Evolutionary conservation across 2,329 filamentous ascomycete genomes (phyloP).

Genomic region (Stenocarpella maydis): DNA sequence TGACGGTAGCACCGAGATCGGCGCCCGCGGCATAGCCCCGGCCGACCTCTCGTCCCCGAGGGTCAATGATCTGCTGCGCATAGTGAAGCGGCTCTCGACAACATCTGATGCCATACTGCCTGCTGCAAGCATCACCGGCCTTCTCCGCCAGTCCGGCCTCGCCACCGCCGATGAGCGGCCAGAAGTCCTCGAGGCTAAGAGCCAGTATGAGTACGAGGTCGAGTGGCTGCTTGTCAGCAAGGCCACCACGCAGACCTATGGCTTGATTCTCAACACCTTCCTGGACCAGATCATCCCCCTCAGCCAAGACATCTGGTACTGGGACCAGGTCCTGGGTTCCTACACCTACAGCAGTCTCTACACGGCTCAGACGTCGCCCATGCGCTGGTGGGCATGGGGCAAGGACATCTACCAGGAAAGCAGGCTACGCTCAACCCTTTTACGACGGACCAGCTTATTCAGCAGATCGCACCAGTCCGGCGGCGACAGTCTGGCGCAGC

Average conservation of each 20-base stretch:
- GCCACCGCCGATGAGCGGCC: slow-evolving; percentile 50
- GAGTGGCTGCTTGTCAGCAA: slow-evolving; percentile 94
- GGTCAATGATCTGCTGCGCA: slow-evolving; percentile 68
- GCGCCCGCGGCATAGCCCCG: slow-evolving; percentile 39
- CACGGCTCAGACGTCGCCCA: slow-evolving; percentile 83
- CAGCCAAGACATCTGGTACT: slow-evolving; percentile 91
- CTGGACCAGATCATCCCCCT: slow-evolving; percentile 85
- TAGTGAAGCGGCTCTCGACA: slow-evolving; percentile 76
- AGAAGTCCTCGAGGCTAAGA: slow-evolving; percentile 46
- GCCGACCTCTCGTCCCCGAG: slow-evolving; percentile 60
- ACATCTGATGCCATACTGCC: slow-evolving; percentile 71
- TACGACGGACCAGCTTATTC: slow-evolving; percentile 35
- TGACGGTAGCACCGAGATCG: slow-evolving; percentile 39
- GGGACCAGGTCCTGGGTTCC: slow-evolving; percentile 87
- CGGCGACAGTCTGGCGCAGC: slow-evolving; percentile 51
- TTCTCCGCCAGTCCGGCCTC: slow-evolving; percentile 71
- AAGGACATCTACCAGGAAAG: slow-evolving; percentile 75
- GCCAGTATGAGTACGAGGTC: slow-evolving; percentile 75
- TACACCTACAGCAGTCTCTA: slow-evolving; percentile 83
- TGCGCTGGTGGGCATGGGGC: slow-evolving; percentile 76
- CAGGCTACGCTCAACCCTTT: slow-evolving; percentile 50
- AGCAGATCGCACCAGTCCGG: slow-evolving; percentile 26
- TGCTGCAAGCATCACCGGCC: slow-evolving; percentile 63
- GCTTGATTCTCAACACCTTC: slow-evolving; percentile 77
- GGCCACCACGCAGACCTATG: slow-evolving; percentile 90